Conservation (phyloP, 179 eudicot genomes). For the Patellifolia procumbens region DNA sequence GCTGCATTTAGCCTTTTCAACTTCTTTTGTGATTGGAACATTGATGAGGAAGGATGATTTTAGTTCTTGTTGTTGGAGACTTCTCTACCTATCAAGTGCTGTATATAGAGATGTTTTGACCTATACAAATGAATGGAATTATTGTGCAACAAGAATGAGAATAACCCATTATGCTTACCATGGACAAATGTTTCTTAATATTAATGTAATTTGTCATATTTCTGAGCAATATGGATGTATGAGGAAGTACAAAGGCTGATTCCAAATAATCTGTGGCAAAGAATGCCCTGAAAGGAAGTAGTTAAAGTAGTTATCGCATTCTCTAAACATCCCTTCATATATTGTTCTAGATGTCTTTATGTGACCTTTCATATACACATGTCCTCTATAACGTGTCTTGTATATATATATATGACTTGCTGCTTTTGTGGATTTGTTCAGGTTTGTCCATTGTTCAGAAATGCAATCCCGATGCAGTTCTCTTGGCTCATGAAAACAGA, state of each 20-base stretch:
- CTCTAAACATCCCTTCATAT: neutral
- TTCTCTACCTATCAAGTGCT: too few species aligned
- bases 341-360: neutral
- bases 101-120: neutral
- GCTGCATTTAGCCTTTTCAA: neutral
- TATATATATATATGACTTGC: conserved; percentile 16
- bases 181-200: neutral
- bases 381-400: neutral
- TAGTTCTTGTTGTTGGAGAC: neutral
- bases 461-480: conserved; percentile 74
- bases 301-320: neutral
- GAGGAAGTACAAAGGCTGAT: neutral
- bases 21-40: neutral
- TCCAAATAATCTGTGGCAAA: neutral
- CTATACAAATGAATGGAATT: neutral
- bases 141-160: neutral
- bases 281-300: neutral
- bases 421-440: conserved; percentile 37
- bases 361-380: neutral
- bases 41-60: neutral
- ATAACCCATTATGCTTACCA: neutral
- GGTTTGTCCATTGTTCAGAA: conserved; percentile 87
- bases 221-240: neutral
- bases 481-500: conserved; percentile 86
- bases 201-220: neutral